phyloP scores from a whole-genome alignment of 2,329 filamentous ascomycete genomes.

The Trichothecium sympodiale region DNA sequence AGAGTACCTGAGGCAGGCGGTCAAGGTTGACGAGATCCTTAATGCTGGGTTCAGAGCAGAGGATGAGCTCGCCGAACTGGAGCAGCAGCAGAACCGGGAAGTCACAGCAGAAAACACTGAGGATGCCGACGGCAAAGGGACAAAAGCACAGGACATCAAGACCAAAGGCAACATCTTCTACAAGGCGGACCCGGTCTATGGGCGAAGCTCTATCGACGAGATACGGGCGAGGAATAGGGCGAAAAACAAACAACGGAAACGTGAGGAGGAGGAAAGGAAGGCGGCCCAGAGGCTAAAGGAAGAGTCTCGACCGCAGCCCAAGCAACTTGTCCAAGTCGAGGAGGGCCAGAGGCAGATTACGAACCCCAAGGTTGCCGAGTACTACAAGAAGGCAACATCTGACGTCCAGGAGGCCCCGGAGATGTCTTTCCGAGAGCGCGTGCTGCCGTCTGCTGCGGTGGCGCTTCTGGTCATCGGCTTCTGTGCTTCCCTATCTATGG shows the following conservation, averaged over 20 bases:
- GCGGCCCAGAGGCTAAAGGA: conserved; percentile 12
- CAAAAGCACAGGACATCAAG: conserved; percentile 1
- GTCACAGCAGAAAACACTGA: conserved; percentile 12
- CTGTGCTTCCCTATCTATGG: conserved; percentile 29
- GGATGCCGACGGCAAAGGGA: conserved; percentile 8
- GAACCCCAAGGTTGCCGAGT: conserved; percentile 25
- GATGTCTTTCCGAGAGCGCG: conserved; percentile 34
- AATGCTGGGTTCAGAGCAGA: conserved; percentile 52
- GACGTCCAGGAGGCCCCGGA: conserved; percentile 25
- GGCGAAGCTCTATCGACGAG: conserved; percentile 42
- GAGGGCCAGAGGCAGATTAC: conserved; percentile 23
- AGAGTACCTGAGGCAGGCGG: conserved; percentile 40
- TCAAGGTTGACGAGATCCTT: conserved; percentile 47
- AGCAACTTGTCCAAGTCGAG: conserved; percentile 29
- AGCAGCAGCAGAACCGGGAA: conserved; percentile 20
- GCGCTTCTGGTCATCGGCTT: conserved; percentile 32
- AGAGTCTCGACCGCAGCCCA: conserved; percentile 23
- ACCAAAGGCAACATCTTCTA: conserved; percentile 9
- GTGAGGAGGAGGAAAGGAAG: conserved; percentile 28
- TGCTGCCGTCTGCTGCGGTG: conserved; percentile 42
- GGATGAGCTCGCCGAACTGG: conserved; percentile 46
- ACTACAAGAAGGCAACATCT: conserved; percentile 35
- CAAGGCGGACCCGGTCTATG: conserved; percentile 41
- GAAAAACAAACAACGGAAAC: conserved; percentile 32
- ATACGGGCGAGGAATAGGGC: conserved; percentile 44